Conservation (phyloP, 2,329 filamentous ascomycete species). For the Aspergillus candidus region DNA sequence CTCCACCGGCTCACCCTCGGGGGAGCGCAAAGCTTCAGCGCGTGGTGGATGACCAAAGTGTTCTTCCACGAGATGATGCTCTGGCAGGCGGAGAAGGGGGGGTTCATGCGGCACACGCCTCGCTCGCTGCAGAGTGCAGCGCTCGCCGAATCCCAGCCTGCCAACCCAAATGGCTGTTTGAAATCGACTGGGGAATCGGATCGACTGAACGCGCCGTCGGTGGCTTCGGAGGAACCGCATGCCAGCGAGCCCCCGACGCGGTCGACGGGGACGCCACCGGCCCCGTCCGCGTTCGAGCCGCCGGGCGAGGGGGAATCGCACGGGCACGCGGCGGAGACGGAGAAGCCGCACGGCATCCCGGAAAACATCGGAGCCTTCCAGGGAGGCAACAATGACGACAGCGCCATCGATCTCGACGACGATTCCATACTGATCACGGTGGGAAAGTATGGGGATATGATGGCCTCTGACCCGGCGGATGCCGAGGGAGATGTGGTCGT, state of each 20-base stretch:
- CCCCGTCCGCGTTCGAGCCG: conserved; percentile 1
- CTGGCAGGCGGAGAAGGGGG: conserved; percentile 83
- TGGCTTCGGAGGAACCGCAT: conserved; percentile 12
- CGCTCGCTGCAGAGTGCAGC: conserved; percentile 25
- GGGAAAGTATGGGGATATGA: conserved; percentile 42
- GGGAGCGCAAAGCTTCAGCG: conserved; percentile 43
- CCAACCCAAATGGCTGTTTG: conserved; percentile 18
- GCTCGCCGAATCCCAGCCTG: conserved; percentile 7
- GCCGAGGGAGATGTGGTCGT: conserved; percentile 43
- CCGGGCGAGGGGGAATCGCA: conserved; percentile 17
- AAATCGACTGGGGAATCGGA: conserved; percentile 12
- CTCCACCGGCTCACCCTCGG: conserved; percentile 40
- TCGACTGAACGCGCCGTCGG: conserved; percentile 12
- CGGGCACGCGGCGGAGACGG: conserved; percentile 25
- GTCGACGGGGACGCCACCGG: conserved; percentile 12
- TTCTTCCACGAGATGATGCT: conserved; percentile 93
- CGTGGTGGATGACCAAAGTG: conserved; percentile 71
- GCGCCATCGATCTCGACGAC: conserved; percentile 62
- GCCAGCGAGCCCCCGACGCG: conserved; percentile 15
- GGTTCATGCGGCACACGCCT: conserved; percentile 62
- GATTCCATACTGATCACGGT: conserved; percentile 39
- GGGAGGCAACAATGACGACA: conserved; percentile 56
- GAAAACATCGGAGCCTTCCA: conserved; percentile 35
- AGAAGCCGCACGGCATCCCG: conserved; percentile 42
- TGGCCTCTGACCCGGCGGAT: conserved; percentile 41